Conservation (phyloP, 306 rosid genomes). For the Cajanus cajan region DNA sequence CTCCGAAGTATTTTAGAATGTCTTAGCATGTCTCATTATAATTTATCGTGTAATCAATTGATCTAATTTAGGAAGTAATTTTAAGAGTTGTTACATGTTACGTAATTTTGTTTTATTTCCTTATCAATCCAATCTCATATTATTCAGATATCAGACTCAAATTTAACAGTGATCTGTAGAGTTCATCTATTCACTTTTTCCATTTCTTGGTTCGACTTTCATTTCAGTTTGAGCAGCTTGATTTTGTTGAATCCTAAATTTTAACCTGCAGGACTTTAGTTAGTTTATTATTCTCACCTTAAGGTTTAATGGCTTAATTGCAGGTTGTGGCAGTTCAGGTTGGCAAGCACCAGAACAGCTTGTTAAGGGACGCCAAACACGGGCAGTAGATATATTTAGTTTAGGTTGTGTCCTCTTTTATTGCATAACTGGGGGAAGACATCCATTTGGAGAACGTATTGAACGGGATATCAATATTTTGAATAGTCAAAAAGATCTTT, state of each 20-base stretch:
- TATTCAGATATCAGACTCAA: neutral
- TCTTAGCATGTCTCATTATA: neutral
- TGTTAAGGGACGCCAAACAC: constrained; percentile 77
- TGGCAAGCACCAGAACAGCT: constrained; percentile 97
- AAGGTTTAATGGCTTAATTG: constrained; percentile 32
- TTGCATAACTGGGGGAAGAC: constrained; percentile 80
- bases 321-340: constrained; percentile 94
- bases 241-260: constrained; percentile 8
- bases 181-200: neutral
- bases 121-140: constrained; percentile 10
- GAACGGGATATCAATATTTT: constrained; percentile 85
- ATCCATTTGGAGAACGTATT: constrained; percentile 84
- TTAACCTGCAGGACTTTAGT: neutral
- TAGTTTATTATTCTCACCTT: neutral
- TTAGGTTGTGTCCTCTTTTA: constrained; percentile 81
- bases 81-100: neutral
- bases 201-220: neutral
- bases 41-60: neutral
- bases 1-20: neutral
- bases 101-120: neutral
- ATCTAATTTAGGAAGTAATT: neutral
- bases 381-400: constrained; percentile 89
- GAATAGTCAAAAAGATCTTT: constrained; percentile 59
- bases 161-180: neutral
- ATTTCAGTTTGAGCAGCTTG: neutral